Percentiles rank a stretch among this genome's conserved stretches.
Conservation (phyloP, 768 basidiomycete species). For the Termitomyces sp. region DNA sequence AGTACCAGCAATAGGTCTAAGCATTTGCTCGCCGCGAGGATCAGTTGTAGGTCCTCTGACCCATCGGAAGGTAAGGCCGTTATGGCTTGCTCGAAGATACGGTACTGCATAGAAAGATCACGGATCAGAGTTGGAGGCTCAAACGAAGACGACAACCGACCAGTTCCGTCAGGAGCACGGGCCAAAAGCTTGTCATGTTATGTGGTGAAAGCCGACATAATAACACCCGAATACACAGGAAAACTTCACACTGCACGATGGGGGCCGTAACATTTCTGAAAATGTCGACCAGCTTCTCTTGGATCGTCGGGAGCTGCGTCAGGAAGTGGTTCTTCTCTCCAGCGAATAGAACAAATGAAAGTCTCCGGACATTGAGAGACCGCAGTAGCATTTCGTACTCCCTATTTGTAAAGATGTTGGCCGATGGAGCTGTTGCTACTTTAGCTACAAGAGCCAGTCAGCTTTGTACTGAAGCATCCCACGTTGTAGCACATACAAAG, state of each 20-base stretch:
- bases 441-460: conserved; percentile 43
- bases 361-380: conserved; percentile 81
- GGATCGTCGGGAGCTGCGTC: conserved; percentile 87
- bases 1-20: conserved; percentile 89
- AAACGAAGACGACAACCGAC: conserved; percentile 39
- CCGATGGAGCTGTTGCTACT: conserved; percentile 82
- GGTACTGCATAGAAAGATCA: conserved; percentile 52
- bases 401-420: conserved; percentile 94
- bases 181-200: conserved; percentile 96
- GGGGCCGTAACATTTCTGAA: conserved; percentile 77
- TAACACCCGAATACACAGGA: conserved; percentile 87
- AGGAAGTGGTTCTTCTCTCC: conserved; percentile 92
- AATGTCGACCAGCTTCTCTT: conserved; percentile 95
- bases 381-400: conserved; percentile 91
- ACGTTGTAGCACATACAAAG: conserved; percentile 55
- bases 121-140: neutral
- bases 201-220: conserved; percentile 89
- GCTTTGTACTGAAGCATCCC: neutral
- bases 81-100: conserved; percentile 84
- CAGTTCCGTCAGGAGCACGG: conserved; percentile 89
- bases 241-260: conserved; percentile 91
- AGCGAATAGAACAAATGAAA: conserved; percentile 84
- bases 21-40: conserved; percentile 91
- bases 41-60: conserved; percentile 79
- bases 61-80: conserved; percentile 71